A percentile compares a stretch with the other conserved stretches of the same genome.
phyloP scores from a whole-genome alignment of 495 filamentous ascomycete genomes.

The Penicillium steckii region DNA sequence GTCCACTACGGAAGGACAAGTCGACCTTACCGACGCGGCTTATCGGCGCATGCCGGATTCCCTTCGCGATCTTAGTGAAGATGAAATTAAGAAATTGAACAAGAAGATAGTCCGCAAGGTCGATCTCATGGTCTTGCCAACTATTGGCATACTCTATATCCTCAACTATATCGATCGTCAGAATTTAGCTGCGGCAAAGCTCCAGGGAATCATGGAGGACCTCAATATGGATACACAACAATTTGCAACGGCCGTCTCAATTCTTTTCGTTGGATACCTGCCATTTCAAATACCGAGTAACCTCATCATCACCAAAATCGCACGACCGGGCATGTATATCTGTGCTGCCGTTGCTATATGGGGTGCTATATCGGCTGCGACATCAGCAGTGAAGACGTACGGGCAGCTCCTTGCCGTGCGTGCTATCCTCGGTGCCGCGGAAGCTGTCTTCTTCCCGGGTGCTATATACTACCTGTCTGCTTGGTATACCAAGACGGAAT shows the following conservation, averaged over 20 bases:
- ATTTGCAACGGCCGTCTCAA: conserved; percentile 30
- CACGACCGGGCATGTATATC: conserved; percentile 32
- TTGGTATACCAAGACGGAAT: conserved; percentile 57
- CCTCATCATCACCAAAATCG: conserved; percentile 50
- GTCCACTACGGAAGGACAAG: conserved; percentile 33
- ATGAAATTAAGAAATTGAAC: conserved; percentile 29
- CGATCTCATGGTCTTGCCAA: conserved; percentile 36
- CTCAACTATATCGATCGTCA: conserved; percentile 42
- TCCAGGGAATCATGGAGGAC: conserved; percentile 30
- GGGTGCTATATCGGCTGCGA: conserved; percentile 47
- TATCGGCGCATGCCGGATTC: conserved; percentile 29
- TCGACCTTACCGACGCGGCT: conserved; percentile 23
- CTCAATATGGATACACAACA: conserved; percentile 27
- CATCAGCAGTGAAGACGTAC: conserved; percentile 28
- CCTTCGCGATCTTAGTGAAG: conserved; percentile 22
- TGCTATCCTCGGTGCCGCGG: conserved; percentile 37
- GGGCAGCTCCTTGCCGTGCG: conserved; percentile 35
- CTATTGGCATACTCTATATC: conserved; percentile 38
- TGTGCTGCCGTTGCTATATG: conserved; percentile 45
- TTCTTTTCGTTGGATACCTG: conserved; percentile 46
- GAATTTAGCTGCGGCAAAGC: conserved; percentile 27
- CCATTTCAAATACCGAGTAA: conserved; percentile 61
- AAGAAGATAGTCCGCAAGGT: conserved; percentile 42
- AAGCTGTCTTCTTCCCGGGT: conserved; percentile 52
- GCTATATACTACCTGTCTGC: conserved; percentile 56